Evolutionary conservation across 768 basidiomycete genomes (phyloP).

Genomic region (Tylopilus felleus): DNA sequence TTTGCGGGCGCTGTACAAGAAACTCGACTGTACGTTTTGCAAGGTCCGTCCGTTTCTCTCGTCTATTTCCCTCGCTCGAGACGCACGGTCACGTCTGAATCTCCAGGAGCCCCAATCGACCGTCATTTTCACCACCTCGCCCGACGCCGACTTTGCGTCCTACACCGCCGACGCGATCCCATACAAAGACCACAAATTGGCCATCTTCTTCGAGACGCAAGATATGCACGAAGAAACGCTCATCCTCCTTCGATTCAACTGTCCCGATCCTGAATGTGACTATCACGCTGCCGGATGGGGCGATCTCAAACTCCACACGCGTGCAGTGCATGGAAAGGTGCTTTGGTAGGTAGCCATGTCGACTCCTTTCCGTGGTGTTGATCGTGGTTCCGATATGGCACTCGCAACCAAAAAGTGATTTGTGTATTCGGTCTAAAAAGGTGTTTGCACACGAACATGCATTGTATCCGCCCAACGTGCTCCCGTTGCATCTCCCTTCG

Average conservation of each 20-base stretch:
- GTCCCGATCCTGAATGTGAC: slow-evolving; percentile 80
- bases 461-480: slow-evolving; percentile 63
- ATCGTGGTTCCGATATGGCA: neutral
- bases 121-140: slow-evolving; percentile 71
- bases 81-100: neutral
- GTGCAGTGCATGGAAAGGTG: slow-evolving; percentile 67
- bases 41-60: slow-evolving; percentile 56
- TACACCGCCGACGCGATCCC: slow-evolving; percentile 54
- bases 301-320: slow-evolving; percentile 81
- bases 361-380: too few species aligned
- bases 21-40: slow-evolving; percentile 91
- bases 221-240: slow-evolving; percentile 96
- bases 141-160: slow-evolving; percentile 57
- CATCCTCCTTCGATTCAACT: slow-evolving; percentile 90
- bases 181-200: slow-evolving; percentile 69
- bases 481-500: slow-evolving; percentile 77
- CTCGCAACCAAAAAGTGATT: slow-evolving; percentile 48
- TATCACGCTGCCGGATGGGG: slow-evolving; percentile 87
- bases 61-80: neutral
- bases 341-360: slow-evolving; percentile 58
- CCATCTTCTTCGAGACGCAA: slow-evolving; percentile 81
- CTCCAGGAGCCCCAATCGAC: slow-evolving; percentile 65
- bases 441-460: slow-evolving; percentile 95
- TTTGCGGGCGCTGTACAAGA: slow-evolving; percentile 90
- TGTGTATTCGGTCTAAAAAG: slow-evolving; percentile 88